phyloP scores from a whole-genome alignment of 2,329 filamentous ascomycete genomes.

The Dothiorella sarmentorum region DNA sequence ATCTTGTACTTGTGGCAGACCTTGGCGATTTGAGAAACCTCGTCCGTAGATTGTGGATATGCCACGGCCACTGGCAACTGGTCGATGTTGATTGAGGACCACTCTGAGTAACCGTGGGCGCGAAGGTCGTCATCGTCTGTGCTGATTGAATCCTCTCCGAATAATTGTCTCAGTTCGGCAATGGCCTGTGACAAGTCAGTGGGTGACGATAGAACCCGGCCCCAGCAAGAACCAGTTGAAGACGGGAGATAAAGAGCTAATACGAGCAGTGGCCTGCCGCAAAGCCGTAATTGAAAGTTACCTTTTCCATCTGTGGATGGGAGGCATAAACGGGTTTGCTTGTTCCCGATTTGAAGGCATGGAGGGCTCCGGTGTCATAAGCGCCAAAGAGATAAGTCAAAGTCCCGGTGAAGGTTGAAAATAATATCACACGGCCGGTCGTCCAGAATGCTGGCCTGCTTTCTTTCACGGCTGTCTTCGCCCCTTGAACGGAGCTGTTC shows the following conservation, averaged over 20 bases:
- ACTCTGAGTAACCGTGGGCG: slow-evolving; percentile 66
- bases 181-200: slow-evolving; percentile 49
- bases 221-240: not conserved
- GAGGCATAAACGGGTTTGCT: slow-evolving; percentile 46
- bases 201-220: not conserved
- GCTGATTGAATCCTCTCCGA: slow-evolving; percentile 60
- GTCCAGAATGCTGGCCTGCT: slow-evolving; percentile 44
- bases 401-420: slow-evolving; percentile 49
- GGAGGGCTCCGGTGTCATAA: slow-evolving; percentile 36
- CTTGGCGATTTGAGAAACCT: slow-evolving; percentile 62
- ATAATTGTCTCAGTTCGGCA: slow-evolving; percentile 47
- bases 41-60: slow-evolving; percentile 61
- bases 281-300: slow-evolving; percentile 23
- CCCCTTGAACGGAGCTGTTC: slow-evolving; percentile 27
- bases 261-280: not conserved
- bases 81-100: slow-evolving; percentile 65
- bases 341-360: slow-evolving; percentile 29
- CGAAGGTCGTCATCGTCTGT: slow-evolving; percentile 63
- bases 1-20: slow-evolving; percentile 76
- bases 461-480: slow-evolving; percentile 22
- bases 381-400: slow-evolving; percentile 52
- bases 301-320: slow-evolving; percentile 51
- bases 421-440: slow-evolving; percentile 45
- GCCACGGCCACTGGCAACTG: slow-evolving; percentile 62
- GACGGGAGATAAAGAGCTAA: not conserved